Evolutionary conservation across 257 asterid genomes (phyloP), one percentile per base, ranked within the genome.

Genomic region (Parsonsia alboflavescens): DNA sequence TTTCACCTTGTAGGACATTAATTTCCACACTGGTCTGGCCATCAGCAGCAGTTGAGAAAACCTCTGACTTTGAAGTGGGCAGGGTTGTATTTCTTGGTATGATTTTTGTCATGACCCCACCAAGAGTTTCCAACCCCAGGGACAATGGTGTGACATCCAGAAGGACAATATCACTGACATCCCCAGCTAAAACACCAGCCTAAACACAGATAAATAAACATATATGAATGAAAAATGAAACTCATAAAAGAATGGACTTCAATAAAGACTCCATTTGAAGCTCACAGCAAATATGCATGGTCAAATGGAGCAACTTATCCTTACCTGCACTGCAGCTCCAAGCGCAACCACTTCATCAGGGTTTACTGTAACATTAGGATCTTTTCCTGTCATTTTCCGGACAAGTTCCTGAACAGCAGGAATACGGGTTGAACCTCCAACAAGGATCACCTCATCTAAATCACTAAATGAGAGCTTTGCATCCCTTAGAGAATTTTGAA

Each of bases 271-370:
- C 22, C 24, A 8, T 17, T 49, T 26, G 54, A 7, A 49, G 45
- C 28, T 19, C 21, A 54, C 2, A 7, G 69, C 9, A 63, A 10
- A 71, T 2, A 44, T 2, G 6, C 12, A 19, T 36, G 10, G 36
- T 10, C 21, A 33, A 17, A 68, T 45, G 41, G 54, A 56, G 24
- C 16, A 65, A 3, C 16, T 42, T 26, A 64, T 10, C 8, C 79
- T 66, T 73, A 89, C 98, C 97, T 94, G 98, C 77, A 94, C 98
- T 24, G 98, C 98, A 75, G 98, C 98, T 77, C 98, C 98, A 72
- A 94, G 97, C 73, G 98, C 98, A 81, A 94, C 98, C 44, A 94
- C 98, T 86, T 94, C 98, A 81, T 94, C 98, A 11, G 98, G 98
- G 76, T 94, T 94, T 63, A 94, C 98, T 7, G 97, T 87, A 39